Evolutionary conservation across 108 stramenopile species (phyloP).

Genomic region (Cylindrotheca closterium): DNA sequence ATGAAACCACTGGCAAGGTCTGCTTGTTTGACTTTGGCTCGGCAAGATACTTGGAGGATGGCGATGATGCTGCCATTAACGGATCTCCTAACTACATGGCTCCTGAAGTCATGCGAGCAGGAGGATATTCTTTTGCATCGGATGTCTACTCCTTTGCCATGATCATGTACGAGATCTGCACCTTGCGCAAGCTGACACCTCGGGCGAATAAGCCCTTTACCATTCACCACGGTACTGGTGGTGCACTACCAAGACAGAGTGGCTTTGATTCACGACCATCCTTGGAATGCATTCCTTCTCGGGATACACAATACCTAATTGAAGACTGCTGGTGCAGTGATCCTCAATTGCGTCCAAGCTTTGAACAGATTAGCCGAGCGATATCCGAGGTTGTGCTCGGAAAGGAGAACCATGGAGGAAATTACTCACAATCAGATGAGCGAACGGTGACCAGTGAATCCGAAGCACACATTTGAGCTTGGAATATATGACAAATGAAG

Average conservation of each 20-base stretch:
- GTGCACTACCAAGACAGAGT: no score
- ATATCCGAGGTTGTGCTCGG: no score
- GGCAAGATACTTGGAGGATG: constrained; percentile 24
- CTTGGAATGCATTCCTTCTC: constrained; percentile 9
- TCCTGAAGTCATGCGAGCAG: constrained; percentile 40
- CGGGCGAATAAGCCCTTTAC: no score
- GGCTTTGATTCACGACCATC: background rate
- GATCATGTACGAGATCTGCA: constrained; percentile 44
- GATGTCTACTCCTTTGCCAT: constrained; percentile 62
- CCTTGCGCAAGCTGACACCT: no score
- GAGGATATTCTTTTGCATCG: constrained; percentile 36
- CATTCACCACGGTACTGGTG: no score
- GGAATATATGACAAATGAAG: no score
- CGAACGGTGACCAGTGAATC: no score
- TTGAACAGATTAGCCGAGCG: constrained; percentile 12
- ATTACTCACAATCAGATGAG: no score
- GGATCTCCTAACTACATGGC: constrained; percentile 60
- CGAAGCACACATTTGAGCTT: no score
- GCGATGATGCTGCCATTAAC: constrained; percentile 12
- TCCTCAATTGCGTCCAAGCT: constrained; percentile 19
- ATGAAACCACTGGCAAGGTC: constrained; percentile 18
- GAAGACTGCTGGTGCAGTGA: constrained; percentile 22
- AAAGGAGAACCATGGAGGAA: no score
- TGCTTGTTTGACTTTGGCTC: constrained; percentile 67
- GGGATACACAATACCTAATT: constrained; percentile 8